These are phyloP conservation scores for Leishmania martiniquensis DNA, from an alignment of 208 protist species.

Conservation along the genomic window DNA sequence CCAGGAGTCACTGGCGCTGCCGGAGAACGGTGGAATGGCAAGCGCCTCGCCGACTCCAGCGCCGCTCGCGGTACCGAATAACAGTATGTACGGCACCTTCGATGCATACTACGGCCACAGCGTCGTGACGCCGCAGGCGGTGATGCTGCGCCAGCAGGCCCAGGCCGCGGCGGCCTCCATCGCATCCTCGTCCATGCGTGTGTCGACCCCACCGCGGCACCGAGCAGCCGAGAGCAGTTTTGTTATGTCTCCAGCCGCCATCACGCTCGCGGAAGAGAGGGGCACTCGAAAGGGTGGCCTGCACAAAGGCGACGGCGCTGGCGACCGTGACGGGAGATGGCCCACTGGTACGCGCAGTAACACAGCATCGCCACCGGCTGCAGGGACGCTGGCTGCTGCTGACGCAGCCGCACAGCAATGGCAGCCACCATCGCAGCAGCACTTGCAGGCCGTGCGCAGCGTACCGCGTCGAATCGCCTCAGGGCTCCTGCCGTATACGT, in stretches of 20 bases:
- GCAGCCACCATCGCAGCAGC: not conserved
- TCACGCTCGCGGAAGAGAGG: not conserved
- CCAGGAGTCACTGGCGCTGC: too few species aligned
- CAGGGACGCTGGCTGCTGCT: not conserved
- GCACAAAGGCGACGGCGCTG: not conserved
- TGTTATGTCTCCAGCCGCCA: not conserved
- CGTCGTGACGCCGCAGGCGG: conserved; percentile 34
- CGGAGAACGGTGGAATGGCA: conserved; percentile 2
- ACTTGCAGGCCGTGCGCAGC: not conserved
- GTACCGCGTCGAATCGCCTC: conserved; percentile 20
- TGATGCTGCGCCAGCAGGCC: conserved; percentile 44
- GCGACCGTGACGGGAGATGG: not conserved
- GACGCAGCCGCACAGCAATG: not conserved
- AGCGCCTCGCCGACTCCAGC: conserved; percentile 4
- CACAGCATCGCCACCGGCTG: not conserved
- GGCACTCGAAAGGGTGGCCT: not conserved
- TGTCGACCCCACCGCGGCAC: conserved; percentile 9
- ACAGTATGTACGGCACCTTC: conserved; percentile 59
- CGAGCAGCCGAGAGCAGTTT: not conserved
- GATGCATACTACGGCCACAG: conserved; percentile 54
- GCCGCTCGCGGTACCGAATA: conserved; percentile 29
- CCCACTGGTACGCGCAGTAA: not conserved
- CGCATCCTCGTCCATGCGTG: not conserved
- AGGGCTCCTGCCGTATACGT: conserved; percentile 39
- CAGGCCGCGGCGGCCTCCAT: conserved; percentile 13